phyloP scores from a whole-genome alignment of 2,329 filamentous ascomycete species.

The Fusarium humuli region DNA sequence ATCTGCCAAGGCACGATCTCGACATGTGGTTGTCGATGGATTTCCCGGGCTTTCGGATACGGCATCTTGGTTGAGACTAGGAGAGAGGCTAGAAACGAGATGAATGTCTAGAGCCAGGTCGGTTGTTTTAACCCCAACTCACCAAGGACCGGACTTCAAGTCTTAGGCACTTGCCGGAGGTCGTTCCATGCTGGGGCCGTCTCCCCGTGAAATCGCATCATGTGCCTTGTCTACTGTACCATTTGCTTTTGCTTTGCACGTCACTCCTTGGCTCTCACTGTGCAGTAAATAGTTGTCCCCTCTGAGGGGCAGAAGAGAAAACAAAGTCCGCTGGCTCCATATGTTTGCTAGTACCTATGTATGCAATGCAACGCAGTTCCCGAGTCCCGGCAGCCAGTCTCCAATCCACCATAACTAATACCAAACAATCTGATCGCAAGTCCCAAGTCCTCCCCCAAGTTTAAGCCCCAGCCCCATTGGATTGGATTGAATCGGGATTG shows the following conservation, averaged over 20 bases:
- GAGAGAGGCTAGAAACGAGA: conserved; percentile 35
- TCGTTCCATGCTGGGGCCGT: conserved; percentile 34
- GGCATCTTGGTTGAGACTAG: conserved; percentile 32
- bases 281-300: conserved; percentile 3
- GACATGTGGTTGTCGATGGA: conserved; percentile 13
- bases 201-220: conserved; percentile 37
- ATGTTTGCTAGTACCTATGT: not conserved
- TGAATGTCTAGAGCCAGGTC: conserved; percentile 8
- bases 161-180: conserved; percentile 13
- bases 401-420: conserved; percentile 43
- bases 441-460: conserved; percentile 4
- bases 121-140: conserved; percentile 36
- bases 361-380: conserved; percentile 42
- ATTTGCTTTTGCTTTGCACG: conserved; percentile 29
- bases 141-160: not conserved
- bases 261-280: conserved; percentile 27
- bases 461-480: conserved; percentile 23
- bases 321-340: conserved; percentile 17
- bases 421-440: conserved; percentile 27
- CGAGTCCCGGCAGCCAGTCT: conserved; percentile 36
- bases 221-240: conserved; percentile 5
- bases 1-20: not conserved
- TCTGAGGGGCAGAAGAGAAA: conserved; percentile 24
- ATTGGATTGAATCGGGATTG: not conserved
- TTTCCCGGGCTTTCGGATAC: conserved; percentile 37